Conservation (phyloP, 805 yeast genomes). For the Vanderwaltozyma verrucispora region DNA sequence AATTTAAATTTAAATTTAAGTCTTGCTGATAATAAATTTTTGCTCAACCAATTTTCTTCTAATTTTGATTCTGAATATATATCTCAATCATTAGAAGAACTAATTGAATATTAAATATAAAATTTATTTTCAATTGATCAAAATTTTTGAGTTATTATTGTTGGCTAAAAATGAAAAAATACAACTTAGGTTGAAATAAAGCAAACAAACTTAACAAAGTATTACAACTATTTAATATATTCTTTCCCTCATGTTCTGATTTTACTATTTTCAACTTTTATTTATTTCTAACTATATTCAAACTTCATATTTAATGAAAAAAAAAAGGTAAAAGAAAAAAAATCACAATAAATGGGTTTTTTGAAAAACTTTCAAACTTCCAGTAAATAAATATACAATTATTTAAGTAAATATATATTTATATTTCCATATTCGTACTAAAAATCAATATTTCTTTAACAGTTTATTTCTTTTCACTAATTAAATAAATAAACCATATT, state of each 20-base stretch:
- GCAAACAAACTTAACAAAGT: neutral
- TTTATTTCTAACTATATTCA: too few relatives aligned
- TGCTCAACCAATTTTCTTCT: neutral
- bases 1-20: neutral
- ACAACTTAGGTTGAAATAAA: neutral
- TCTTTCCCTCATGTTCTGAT: neutral
- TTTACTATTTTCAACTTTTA: too few relatives aligned
- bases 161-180: slow-evolving; percentile 2
- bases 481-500: too few relatives aligned
- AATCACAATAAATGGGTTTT: neutral
- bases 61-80: slow-evolving; percentile 9
- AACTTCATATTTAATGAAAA: too few relatives aligned
- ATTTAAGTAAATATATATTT: too few relatives aligned
- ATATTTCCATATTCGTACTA: too few relatives aligned
- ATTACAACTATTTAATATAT: neutral
- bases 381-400: neutral
- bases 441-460: too few relatives aligned
- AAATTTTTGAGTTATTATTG: neutral
- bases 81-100: slow-evolving; percentile 26
- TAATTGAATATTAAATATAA: slow-evolving; percentile 28
- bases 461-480: too few relatives aligned
- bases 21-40: neutral
- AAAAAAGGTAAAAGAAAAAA: neutral
- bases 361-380: neutral
- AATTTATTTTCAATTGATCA: too few relatives aligned